phyloP scores from a whole-genome alignment of 2,329 filamentous ascomycete species.

The Paraphaeosphaeria minitans region DNA sequence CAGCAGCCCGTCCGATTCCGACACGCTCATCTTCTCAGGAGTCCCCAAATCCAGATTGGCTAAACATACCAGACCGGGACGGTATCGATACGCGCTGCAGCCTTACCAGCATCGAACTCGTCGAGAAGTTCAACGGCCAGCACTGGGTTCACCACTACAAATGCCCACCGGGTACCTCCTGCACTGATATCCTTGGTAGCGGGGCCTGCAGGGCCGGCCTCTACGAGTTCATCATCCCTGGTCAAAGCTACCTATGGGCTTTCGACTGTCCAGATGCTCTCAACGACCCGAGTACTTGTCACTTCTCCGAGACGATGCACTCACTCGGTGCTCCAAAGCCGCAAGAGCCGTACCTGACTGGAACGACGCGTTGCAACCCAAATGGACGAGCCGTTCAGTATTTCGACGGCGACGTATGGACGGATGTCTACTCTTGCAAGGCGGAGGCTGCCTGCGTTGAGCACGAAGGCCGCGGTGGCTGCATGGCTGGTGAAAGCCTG shows the following conservation, averaged over 20 bases:
- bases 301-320: background rate
- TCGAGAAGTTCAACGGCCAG: background rate
- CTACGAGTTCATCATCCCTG: background rate
- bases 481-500: background rate
- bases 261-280: background rate
- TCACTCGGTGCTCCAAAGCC: background rate
- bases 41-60: background rate
- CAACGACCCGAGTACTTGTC: background rate
- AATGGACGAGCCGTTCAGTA: constrained; percentile 1
- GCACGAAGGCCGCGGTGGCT: background rate
- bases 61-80: background rate
- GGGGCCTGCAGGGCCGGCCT: background rate
- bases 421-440: background rate
- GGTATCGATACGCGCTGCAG: constrained; percentile 8
- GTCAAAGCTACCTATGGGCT: background rate
- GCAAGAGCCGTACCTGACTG: background rate
- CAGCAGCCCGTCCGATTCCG: background rate
- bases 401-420: background rate
- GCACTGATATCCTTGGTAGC: background rate
- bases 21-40: background rate
- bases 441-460: background rate
- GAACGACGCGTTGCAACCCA: background rate
- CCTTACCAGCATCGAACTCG: background rate
- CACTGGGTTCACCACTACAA: constrained; percentile 5
- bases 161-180: background rate